Percentiles rank a stretch among this genome's conserved stretches.
These are phyloP conservation scores for Pyrenopolyporus hunteri DNA, from an alignment of 495 filamentous ascomycete genomes.

Conservation along the genomic window DNA sequence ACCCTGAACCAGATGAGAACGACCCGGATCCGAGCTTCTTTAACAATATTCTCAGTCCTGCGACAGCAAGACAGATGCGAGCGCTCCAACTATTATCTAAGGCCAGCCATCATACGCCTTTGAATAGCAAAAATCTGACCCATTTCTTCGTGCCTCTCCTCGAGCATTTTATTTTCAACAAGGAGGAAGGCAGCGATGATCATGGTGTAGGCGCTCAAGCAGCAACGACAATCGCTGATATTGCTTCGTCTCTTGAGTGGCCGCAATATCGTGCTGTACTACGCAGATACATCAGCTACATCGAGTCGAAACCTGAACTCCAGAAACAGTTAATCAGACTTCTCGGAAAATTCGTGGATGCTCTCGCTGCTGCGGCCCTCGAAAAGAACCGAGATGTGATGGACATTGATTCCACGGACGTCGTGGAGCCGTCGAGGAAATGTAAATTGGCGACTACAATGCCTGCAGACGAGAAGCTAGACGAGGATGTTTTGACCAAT, in stretches of 20 bases:
- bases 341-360: constrained; percentile 78
- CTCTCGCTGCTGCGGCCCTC: constrained; percentile 61
- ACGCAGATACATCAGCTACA: constrained; percentile 76
- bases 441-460: constrained; percentile 65
- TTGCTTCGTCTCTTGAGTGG: constrained; percentile 84
- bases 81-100: constrained; percentile 77
- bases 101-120: constrained; percentile 63
- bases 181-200: constrained; percentile 73
- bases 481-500: constrained; percentile 72
- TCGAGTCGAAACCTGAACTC: constrained; percentile 79
- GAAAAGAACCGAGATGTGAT: constrained; percentile 49
- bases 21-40: constrained; percentile 90
- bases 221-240: constrained; percentile 70
- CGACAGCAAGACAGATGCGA: constrained; percentile 83
- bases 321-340: constrained; percentile 87
- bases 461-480: constrained; percentile 71
- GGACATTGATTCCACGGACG: constrained; percentile 41
- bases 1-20: constrained; percentile 69
- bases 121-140: constrained; percentile 77
- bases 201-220: constrained; percentile 87
- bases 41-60: constrained; percentile 87
- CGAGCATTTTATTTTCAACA: constrained; percentile 90
- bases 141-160: constrained; percentile 89
- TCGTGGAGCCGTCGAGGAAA: constrained; percentile 22
- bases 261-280: constrained; percentile 85